Evolutionary conservation across 164 flowering plant species (phyloP).

Genomic region (Platanus orientalis): DNA sequence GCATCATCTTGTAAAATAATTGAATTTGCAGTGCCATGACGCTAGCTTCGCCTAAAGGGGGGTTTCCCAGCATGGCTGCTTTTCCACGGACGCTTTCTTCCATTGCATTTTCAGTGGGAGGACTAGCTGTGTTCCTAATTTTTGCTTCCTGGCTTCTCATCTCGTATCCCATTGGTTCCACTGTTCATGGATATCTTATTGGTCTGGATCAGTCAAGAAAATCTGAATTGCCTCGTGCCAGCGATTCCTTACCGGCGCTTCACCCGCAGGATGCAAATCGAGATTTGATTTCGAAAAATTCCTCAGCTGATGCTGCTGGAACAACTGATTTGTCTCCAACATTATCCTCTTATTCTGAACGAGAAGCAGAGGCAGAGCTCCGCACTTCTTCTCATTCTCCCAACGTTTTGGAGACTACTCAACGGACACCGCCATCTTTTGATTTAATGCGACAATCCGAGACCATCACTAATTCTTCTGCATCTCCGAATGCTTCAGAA

Average conservation of each 20-base stretch:
- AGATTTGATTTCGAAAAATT: background rate
- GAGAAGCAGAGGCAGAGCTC: background rate
- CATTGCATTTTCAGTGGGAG: conserved; percentile 46
- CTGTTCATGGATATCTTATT: conserved; percentile 45
- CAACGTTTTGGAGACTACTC: background rate
- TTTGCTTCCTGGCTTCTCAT: conserved; percentile 52
- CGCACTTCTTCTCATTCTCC: background rate
- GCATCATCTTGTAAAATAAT: no score
- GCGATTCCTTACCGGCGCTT: conserved; percentile 2
- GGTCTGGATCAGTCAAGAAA: conserved; percentile 20
- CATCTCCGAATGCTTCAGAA: background rate
- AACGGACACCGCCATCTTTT: background rate
- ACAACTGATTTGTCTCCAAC: background rate
- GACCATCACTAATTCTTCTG: background rate
- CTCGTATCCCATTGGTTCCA: conserved; percentile 57
- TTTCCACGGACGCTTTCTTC: conserved; percentile 46
- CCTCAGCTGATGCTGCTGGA: background rate
- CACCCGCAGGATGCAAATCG: background rate
- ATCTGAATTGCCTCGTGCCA: conserved; percentile 2
- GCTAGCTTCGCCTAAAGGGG: conserved; percentile 31
- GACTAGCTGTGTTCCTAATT: conserved; percentile 54
- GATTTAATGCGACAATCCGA: no score
- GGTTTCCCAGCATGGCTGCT: conserved; percentile 16
- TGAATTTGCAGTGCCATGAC: conserved; percentile 29
- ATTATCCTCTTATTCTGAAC: background rate